phyloP scores from a whole-genome alignment of 1,139 yeast species.

The Suhomyces bokatorum region DNA sequence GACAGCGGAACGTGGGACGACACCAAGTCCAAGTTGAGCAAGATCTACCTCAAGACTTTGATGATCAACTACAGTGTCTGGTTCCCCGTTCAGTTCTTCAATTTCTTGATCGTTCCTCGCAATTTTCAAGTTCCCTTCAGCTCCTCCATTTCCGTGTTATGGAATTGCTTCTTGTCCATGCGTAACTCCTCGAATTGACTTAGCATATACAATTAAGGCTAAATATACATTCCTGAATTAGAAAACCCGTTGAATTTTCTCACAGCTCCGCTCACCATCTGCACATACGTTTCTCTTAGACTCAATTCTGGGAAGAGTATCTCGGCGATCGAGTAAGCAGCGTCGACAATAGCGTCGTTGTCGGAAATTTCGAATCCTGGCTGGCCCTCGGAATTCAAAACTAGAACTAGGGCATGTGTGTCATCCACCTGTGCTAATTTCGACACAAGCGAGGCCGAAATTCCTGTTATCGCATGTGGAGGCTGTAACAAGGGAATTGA shows the following conservation, averaged over 20 bases:
- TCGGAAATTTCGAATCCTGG: conserved; percentile 52
- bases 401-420: conserved; percentile 24
- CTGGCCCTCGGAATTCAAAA: conserved; percentile 57
- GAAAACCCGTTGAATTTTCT: conserved; percentile 39
- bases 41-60: conserved; percentile 71
- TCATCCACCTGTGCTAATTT: conserved; percentile 19
- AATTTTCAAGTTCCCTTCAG: conserved; percentile 88
- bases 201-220: conserved; percentile 4
- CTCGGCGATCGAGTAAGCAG: conserved; percentile 25
- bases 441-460: conserved; percentile 45
- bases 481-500: conserved; percentile 44
- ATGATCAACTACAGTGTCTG: conserved; percentile 84
- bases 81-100: conserved; percentile 92
- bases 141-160: conserved; percentile 82
- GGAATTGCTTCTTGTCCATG: conserved; percentile 91
- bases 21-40: conserved; percentile 60
- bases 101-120: conserved; percentile 78
- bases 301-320: conserved; percentile 13
- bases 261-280: conserved; percentile 30
- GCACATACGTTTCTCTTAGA: conserved; percentile 23
- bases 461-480: conserved; percentile 58
- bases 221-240: conserved; percentile 43
- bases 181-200: conserved; percentile 44
- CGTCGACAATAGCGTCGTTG: conserved; percentile 39
- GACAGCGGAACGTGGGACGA: conserved; percentile 73